Evolutionary conservation across 2,329 filamentous ascomycete genomes (phyloP).

Genomic region (Ophiostoma ips): DNA sequence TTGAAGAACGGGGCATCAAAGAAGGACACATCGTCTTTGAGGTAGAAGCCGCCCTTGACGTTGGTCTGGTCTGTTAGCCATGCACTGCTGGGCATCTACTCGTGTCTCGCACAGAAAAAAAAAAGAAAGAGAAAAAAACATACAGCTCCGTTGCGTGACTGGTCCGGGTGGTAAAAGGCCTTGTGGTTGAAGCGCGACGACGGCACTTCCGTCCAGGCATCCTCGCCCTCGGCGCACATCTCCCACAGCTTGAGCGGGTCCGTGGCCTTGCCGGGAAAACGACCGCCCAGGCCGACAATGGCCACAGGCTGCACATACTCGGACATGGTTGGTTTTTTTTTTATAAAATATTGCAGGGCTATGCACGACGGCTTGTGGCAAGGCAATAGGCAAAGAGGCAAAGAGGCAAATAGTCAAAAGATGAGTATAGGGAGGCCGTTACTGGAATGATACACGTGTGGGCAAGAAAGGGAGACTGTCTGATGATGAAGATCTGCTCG

Average conservation of each 20-base stretch:
- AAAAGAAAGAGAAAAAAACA: background rate
- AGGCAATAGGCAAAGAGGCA: too few relatives aligned
- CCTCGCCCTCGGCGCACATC: conserved; percentile 12
- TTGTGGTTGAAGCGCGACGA: conserved; percentile 22
- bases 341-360: too few relatives aligned
- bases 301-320: conserved; percentile 20
- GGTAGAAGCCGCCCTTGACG: conserved; percentile 21
- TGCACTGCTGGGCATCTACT: background rate
- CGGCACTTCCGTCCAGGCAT: conserved; percentile 13
- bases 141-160: conserved; percentile 14
- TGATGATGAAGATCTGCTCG: too few relatives aligned
- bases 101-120: too few relatives aligned
- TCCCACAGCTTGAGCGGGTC: conserved; percentile 22
- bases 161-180: conserved; percentile 19
- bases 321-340: conserved; percentile 8
- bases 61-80: conserved; percentile 16
- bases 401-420: too few relatives aligned
- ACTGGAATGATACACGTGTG: too few relatives aligned
- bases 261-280: conserved; percentile 23
- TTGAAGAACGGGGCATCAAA: conserved; percentile 21
- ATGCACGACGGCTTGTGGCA: too few relatives aligned
- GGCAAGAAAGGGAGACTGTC: too few relatives aligned
- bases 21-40: conserved; percentile 10
- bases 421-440: too few relatives aligned
- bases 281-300: conserved; percentile 24